Base-by-base conservation (phyloP, 2,329 filamentous ascomycete species). In the Zymoseptoria brevis region DNA sequence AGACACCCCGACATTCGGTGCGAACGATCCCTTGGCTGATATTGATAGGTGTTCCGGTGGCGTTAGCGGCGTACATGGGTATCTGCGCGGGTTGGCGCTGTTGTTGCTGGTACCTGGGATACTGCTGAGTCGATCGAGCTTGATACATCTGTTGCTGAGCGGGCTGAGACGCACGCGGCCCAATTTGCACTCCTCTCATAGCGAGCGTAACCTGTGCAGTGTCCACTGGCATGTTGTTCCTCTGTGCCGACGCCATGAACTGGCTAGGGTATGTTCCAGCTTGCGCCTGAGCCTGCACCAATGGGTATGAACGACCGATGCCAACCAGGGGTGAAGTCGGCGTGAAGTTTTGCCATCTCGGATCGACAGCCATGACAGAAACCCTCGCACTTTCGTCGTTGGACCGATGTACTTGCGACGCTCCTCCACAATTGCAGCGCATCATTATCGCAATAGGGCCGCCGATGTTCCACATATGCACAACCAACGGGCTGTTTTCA, bases 381-480 rank as follows among this genome's bases (percentile, higher is more conserved):
- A 66, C 58, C 30, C 60, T 50, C 13, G 35, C 26, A 16, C 54
- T 59, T 41, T 61, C 53, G 13, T 56, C 41, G 22, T 50, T 58
- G 1, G 50, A 45, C n/a, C 57, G 60, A 56, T 67, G 63, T 24
- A 50, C 22, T 21, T 29, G 55, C 6, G 58, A 26, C 11, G 53
- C 60, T 53, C 21, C 52, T 9, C 56, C 57, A 54, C 68, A 69
- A 50, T 70, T 70, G 60, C 68, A 67, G n/a, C 50, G 53, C 7
- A 65, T 41, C 19, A 68, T 63, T 4, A 53, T 53, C 1, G 67
- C 54, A 49, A 54, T 56, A 6, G 51, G 30, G 8, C 50, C 54
- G 50, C 64, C 66, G 53, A 63, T 70, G 52, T 71, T 68, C 62
- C 65, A 71, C 8, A 71, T 60, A 50, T 71, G 68, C 3, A 71